Base-by-base conservation (phyloP, 2,329 filamentous ascomycete genomes). In the Colletotrichum sojae region DNA sequence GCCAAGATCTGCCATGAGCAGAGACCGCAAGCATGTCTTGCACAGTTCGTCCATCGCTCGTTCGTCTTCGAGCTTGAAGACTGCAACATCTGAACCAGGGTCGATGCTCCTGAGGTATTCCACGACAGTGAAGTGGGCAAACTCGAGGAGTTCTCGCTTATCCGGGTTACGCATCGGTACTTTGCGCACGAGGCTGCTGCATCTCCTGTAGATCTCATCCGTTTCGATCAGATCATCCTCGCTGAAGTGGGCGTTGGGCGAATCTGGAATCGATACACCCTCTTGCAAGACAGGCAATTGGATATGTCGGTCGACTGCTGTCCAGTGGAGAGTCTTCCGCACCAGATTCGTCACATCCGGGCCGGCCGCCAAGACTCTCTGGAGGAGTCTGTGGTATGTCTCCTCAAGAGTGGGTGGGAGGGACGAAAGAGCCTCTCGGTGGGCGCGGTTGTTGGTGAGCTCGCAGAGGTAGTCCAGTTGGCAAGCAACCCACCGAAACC, bases 401-500 rank as follows among this genome's bases (percentile, higher is more conserved):
- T 64, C 53, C 2, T 27, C 6, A 4, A 64, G 61, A 0, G 61
- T 64, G 2, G 61, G 61, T 0, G 61, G 61, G 8, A 64, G 15
- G 3, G 25, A 25, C 0, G n/a, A 12, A 3, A 59, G 3, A 0
- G 61, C 61, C 4, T 58, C 53, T 43, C 53, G 43, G 0, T 53
- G 52, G 0, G 53, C 36, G 0, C 46, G 62, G 4, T 64, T 58
- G 2, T 27, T 64, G 0, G n/a, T 40, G 0, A 59, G 27, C 5
- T 59, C 62, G 4, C 62, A 64, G 0, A 64, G n/a, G 1, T 64
- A 46, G 27, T 64, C 62, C 0, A 64, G 31, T n/a, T 64, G 62
- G 18, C 62, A 64, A 18, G 62, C 6, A 8, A 51, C 53, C 53
- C 62, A 64, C 1, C 62, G 53, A 13, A 64, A 64, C 62, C 62